Base-by-base conservation (phyloP, 208 protist species). In the Acanthamoeba sp. region DNA sequence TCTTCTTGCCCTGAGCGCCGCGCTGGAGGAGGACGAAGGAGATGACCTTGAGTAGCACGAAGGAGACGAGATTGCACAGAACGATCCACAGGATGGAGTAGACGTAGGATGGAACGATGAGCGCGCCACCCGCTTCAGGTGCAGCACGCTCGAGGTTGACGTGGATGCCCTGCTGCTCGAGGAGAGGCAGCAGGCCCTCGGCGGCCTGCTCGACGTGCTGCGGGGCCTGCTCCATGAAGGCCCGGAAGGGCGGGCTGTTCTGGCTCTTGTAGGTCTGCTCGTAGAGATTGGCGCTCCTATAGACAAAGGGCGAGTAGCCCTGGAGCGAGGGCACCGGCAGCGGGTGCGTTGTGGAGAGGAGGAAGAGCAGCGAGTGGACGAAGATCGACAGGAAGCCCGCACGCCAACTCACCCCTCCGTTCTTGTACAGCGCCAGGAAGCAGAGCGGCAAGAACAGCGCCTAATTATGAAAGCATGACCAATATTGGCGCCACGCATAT, bases 361-460 rank as follows among this genome's bases (percentile, higher is more conserved):
- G 22, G 71, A 80, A 80, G 32, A 80, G 71, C 7, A 80, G 71
- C 71, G 71, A 38, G 36, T 80, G 71, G 71, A 80, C 12, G 36
- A 80, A 24, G 71, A 80, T 48, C 71, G 71, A 80, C 38, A 80
- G 71, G 34, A 80, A 45, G 36, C 71, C 71, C 38, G 71, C 71
- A 10, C 71, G 71, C 71, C 71, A 80, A 7, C 36, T 38, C 71
- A 80, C 71, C 9, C 71, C 71, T 27, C 71, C 71, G 36, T 80
- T 80, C 71, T 45, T 38, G 71, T 45, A 80, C 71, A 80, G 71
- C 16, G 29, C 71, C 71, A 80, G 36, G 71, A 80, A 80, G 71
- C 71, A 80, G 20, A 80, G 71, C 16, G 71, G 71, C 71, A 80
- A 12, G 71, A 80, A 80, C 36, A 80, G 36, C 16, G 29, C 34